These are phyloP conservation scores for Kwoniella botswanensis DNA, from an alignment of 768 basidiomycete species.

Conservation along the genomic window DNA sequence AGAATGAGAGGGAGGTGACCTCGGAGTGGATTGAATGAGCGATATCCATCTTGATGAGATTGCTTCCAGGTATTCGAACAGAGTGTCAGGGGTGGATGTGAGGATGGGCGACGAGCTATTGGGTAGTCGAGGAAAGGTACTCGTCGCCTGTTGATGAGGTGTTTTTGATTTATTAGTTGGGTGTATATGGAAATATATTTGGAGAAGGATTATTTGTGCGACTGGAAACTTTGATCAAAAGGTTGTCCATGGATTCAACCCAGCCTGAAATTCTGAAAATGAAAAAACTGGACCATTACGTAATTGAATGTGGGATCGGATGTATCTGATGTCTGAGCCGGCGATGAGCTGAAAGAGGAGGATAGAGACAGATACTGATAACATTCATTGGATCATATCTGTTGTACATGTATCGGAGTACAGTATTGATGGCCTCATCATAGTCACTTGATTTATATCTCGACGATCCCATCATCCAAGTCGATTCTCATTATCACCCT, in stretches of 20 bases:
- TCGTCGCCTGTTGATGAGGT: constrained; percentile 21
- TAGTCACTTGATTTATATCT: too few relatives aligned
- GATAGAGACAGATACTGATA: too few relatives aligned
- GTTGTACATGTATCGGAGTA: too few relatives aligned
- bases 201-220: neutral
- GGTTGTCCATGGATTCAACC: too few relatives aligned
- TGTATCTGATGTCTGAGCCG: neutral
- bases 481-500: too few relatives aligned
- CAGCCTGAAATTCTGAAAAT: neutral
- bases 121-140: neutral
- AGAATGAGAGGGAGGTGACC: constrained; percentile 85
- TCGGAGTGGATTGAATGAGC: constrained; percentile 84
- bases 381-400: too few relatives aligned
- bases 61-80: neutral
- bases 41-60: constrained; percentile 72
- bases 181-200: neutral
- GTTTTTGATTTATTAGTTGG: neutral
- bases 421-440: too few relatives aligned
- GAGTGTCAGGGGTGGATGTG: constrained; percentile 1
- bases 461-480: too few relatives aligned
- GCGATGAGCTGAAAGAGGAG: neutral
- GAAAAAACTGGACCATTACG: neutral
- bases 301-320: neutral
- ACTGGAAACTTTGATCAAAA: neutral
- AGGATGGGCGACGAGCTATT: constrained; percentile 24